A percentile compares a stretch with the other conserved stretches of the same genome.
Conservation (phyloP, 768 basidiomycete species). For the Russula compacta region DNA sequence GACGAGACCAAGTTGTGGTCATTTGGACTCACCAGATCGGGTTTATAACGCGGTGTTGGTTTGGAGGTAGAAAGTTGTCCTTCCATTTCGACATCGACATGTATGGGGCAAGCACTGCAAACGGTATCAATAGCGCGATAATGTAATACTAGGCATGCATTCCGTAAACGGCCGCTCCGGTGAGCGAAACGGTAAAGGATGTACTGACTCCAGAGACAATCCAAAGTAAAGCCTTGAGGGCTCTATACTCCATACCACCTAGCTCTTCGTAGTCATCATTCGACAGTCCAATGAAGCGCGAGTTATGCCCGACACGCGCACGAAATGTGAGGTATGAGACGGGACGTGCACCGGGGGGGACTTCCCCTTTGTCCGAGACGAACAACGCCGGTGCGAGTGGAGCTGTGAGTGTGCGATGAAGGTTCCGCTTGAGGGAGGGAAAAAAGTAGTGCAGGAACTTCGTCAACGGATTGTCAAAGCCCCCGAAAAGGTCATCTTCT, state of each 20-base stretch:
- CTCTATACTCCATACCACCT: slow-evolving; percentile 87
- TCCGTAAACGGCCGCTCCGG: background rate
- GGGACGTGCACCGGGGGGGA: slow-evolving; percentile 22
- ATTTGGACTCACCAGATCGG: slow-evolving; percentile 32
- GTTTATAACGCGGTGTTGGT: slow-evolving; percentile 33
- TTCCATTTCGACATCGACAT: slow-evolving; percentile 32
- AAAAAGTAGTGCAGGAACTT: slow-evolving; percentile 42
- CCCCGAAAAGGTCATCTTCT: slow-evolving; percentile 8
- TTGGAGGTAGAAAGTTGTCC: slow-evolving; percentile 28
- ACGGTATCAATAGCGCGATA: slow-evolving; percentile 33
- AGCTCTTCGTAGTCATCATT: slow-evolving; percentile 79
- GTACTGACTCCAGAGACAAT: slow-evolving; percentile 58
- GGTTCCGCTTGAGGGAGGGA: slow-evolving; percentile 44
- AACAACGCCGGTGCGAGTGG: slow-evolving; percentile 45
- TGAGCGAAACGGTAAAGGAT: background rate
- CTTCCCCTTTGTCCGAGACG: slow-evolving; percentile 17
- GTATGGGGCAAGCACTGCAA: slow-evolving; percentile 41
- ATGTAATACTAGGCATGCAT: slow-evolving; percentile 36
- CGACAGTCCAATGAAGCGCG: slow-evolving; percentile 63
- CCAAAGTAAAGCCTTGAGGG: slow-evolving; percentile 69
- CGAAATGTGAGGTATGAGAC: slow-evolving; percentile 25
- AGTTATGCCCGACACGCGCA: slow-evolving; percentile 60
- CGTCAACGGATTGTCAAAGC: slow-evolving; percentile 20
- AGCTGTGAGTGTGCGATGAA: slow-evolving; percentile 64
- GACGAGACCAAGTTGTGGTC: background rate